Percentiles rank a stretch among this genome's conserved stretches.
phyloP scores from a whole-genome alignment of 441 rosid genomes.

The Syzygium syzygioides region DNA sequence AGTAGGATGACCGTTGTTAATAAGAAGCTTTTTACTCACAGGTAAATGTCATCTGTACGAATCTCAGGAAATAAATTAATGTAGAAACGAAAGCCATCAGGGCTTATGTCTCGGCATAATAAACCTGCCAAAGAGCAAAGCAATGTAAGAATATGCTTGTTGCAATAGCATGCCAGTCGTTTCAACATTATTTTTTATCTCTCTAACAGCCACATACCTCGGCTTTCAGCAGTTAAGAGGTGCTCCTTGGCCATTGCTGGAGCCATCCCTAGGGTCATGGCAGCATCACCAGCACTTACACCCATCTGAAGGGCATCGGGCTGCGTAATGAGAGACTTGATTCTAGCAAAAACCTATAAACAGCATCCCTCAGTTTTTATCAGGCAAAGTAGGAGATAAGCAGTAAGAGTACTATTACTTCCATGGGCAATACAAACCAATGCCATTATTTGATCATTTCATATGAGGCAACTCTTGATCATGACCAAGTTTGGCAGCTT shows the following conservation, averaged over 20 bases:
- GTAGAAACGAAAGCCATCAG: slow-evolving; percentile 81
- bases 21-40: slow-evolving; percentile 41
- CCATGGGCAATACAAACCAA: background rate
- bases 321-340: slow-evolving; percentile 53
- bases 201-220: slow-evolving; percentile 33
- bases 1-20: background rate
- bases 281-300: slow-evolving; percentile 88
- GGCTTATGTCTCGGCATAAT: slow-evolving; percentile 84
- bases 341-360: slow-evolving; percentile 68
- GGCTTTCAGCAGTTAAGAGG: slow-evolving; percentile 83
- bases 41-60: slow-evolving; percentile 34
- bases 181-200: background rate
- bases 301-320: slow-evolving; percentile 63
- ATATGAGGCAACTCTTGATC: background rate
- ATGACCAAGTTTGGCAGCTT: background rate
- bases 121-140: slow-evolving; percentile 45
- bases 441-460: background rate
- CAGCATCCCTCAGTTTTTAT: background rate
- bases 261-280: slow-evolving; percentile 81
- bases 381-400: background rate
- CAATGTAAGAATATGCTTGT: background rate
- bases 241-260: slow-evolving; percentile 99
- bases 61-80: slow-evolving; percentile 71
- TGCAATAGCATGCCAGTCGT: background rate
- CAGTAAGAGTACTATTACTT: background rate